phyloP scores from a whole-genome alignment of 495 filamentous ascomycete genomes.

The Aspergillus wentii region DNA sequence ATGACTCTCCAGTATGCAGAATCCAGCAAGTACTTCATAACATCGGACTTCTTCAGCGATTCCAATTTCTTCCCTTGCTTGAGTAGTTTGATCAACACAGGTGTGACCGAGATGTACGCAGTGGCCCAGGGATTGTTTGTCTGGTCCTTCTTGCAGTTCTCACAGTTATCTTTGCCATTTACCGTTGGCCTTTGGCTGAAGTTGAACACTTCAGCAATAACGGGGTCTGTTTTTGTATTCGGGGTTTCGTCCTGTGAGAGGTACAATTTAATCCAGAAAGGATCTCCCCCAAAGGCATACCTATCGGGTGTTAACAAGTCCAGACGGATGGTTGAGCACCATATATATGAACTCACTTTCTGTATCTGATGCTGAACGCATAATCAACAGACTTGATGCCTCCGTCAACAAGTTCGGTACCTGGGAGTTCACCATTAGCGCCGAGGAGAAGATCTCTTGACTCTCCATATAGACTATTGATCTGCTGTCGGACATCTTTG shows the following conservation, averaged over 20 bases:
- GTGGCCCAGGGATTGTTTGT: conserved; percentile 1
- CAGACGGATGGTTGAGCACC: too few relatives aligned
- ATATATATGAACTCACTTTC: too few relatives aligned
- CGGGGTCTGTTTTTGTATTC: neutral
- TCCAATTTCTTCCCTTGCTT: conserved; percentile 2
- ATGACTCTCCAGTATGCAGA: conserved; percentile 12
- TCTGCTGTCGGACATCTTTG: conserved; percentile 19
- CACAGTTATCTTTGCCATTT: conserved; percentile 2
- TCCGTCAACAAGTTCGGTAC: conserved; percentile 3
- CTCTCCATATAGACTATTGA: conserved; percentile 31
- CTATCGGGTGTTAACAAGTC: too few relatives aligned
- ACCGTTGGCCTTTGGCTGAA: conserved; percentile 7
- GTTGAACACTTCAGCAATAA: conserved; percentile 11
- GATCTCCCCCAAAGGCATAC: conserved; percentile 9
- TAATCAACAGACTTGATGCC: conserved; percentile 4
- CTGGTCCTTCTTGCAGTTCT: conserved; percentile 1
- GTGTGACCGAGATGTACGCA: conserved; percentile 7
- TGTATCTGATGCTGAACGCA: conserved; percentile 8
- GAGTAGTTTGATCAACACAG: conserved; percentile 5
- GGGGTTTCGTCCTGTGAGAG: conserved; percentile 1
- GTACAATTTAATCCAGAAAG: conserved; percentile 8
- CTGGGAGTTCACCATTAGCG: conserved; percentile 1
- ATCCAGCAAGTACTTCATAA: conserved; percentile 5
- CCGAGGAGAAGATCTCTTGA: conserved; percentile 4
- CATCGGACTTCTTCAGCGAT: conserved; percentile 2